These are phyloP conservation scores for Cercospora berteroae DNA, from an alignment of 2,329 filamentous ascomycete genomes.

Conservation along the genomic window DNA sequence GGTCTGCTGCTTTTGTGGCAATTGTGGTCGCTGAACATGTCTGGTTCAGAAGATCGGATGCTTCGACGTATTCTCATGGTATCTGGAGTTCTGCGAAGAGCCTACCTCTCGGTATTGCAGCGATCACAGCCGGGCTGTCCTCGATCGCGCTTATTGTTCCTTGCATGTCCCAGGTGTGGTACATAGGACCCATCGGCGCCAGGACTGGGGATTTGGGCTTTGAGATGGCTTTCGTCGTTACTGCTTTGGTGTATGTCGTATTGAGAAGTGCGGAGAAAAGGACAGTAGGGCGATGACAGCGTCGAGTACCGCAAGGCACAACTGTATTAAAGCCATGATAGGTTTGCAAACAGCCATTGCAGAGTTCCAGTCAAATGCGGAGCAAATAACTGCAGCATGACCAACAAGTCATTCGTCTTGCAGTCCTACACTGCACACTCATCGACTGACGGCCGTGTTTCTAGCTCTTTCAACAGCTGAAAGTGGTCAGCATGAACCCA, in stretches of 20 bases:
- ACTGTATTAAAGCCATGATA: not conserved
- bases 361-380: not conserved
- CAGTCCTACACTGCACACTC: not conserved
- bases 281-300: not conserved
- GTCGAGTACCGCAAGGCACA: not conserved
- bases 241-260: constrained; percentile 45
- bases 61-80: constrained; percentile 42
- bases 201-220: constrained; percentile 65
- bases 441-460: not conserved
- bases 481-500: not conserved
- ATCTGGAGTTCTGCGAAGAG: constrained; percentile 41
- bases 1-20: constrained; percentile 46
- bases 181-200: constrained; percentile 32
- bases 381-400: not conserved
- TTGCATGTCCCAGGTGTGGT: constrained; percentile 33
- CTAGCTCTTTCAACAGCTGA: not conserved
- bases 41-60: constrained; percentile 41
- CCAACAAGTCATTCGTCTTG: not conserved
- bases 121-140: constrained; percentile 27
- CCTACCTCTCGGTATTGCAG: constrained; percentile 45
- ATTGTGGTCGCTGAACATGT: constrained; percentile 45
- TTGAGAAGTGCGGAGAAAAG: not conserved
- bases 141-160: constrained; percentile 30
- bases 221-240: constrained; percentile 58
- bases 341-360: not conserved